Evolutionary conservation across 2,329 filamentous ascomycete genomes (phyloP), one percentile per base, ranked within the genome.

Genomic region (Rutstroemia sp.): DNA sequence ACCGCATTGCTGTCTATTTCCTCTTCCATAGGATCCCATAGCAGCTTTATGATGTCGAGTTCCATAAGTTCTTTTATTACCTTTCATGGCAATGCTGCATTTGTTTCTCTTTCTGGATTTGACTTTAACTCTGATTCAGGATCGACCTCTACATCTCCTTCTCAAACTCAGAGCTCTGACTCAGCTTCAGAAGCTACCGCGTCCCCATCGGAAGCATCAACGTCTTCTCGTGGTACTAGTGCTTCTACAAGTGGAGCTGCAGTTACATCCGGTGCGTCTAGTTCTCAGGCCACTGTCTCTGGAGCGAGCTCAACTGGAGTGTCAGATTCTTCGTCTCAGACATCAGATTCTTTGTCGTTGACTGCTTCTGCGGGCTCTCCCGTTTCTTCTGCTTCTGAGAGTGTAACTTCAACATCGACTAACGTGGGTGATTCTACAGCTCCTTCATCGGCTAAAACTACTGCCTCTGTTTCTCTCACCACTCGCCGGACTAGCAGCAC

Each of bases 311-410:
- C 53, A 39, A 39, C 55, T 58, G 44, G 37, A 44, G 14, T 48
- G 25, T 61, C 58, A 55, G 57, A 49, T 56, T 51, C 38, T 48
- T 37, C 57, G 50, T 58, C 58, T 58, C 61, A 61, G 57, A 60
- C 54, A 53, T 63, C 51, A 57, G 53, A 48, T 54, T 57, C 61
- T 57, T 51, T 45, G 48, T 42, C 55, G 21, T 42, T 49, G 34
- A 50, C 54, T 51, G 39, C 21, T 34, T 60, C 58, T 27, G 54
- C 58, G 44, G 39, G 42, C 55, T 54, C 57, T 61, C 19, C 55
- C 37, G 52, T 54, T 53, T 25, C 55, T 48, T 56, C 55, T 39
- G 47, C 17, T 44, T 47, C 50, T 54, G 17, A 39, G 45, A 21
- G 23, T 51, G 5, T 51, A 57, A 49, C 58, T 56, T 44, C 60